These are phyloP conservation scores for Carex scoparia DNA, from an alignment of 176 grass and related monocot species.

Conservation along the genomic window DNA sequence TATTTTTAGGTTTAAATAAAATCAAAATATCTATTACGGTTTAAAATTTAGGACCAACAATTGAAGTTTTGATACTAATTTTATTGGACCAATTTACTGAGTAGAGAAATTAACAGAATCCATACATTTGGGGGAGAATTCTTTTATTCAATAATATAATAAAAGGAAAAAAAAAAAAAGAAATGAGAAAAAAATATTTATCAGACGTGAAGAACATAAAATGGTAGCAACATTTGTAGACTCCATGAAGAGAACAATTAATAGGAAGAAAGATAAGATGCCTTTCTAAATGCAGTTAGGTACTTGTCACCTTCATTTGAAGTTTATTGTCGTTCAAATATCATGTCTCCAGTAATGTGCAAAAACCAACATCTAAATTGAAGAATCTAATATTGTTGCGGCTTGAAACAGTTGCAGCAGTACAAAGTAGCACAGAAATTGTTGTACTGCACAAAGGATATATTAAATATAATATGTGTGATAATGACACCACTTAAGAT, in stretches of 20 bases:
- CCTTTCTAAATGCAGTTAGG: background rate
- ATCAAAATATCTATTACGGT: background rate
- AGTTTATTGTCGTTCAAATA: background rate
- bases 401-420: slow-evolving; percentile 19
- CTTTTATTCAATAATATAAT: background rate
- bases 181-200: background rate
- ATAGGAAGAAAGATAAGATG: background rate
- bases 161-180: background rate
- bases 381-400: background rate
- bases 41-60: background rate
- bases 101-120: background rate
- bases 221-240: background rate
- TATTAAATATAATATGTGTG: background rate
- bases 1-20: background rate
- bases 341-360: background rate
- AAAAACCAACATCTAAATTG: background rate
- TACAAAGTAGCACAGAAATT: slow-evolving; percentile 6
- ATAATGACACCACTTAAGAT: slow-evolving; percentile 4
- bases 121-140: background rate
- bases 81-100: background rate
- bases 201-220: background rate
- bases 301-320: slow-evolving; percentile 19
- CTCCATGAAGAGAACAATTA: background rate
- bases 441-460: background rate
- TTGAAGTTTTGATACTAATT: background rate